Evolutionary conservation across 495 filamentous ascomycete genomes (phyloP), one percentile per base, ranked within the genome.

Genomic region (Xylaria palmicola): DNA sequence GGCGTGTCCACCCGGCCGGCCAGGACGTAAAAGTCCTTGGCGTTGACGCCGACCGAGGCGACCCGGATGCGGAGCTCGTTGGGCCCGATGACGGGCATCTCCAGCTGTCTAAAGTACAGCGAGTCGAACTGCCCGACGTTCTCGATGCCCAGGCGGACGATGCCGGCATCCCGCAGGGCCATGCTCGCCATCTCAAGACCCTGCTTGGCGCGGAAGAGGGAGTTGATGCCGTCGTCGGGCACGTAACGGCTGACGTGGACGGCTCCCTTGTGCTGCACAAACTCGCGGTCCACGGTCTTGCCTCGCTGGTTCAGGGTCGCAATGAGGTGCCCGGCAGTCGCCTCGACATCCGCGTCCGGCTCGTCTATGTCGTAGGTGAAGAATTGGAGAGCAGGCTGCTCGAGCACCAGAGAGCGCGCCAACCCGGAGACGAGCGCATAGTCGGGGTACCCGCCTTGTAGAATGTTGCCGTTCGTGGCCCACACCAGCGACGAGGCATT

Each of bases 331-430:
- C 32, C 4, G 50, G 19, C 50, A 4, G 50, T 54, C 17, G 20
- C 50, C 7, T 54, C 34, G 6, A 54, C 19, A 17, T 54, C 24
- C 6, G 27, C n/a, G 4, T 56, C 15, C 2, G 53, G 53, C 6
- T 30, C 37, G 17, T 56, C 53, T 7, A 56, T n/a, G 9, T 56
- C 53, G 26, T 30, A 56, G 2, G 53, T 45, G 40, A 19, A 56
- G 27, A 56, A 56, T 9, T 34, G 30, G 40, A 56, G 53, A 13
- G 53, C n/a, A 7, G 53, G 53, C n/a, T 56, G 53, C 32, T 62
- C 60, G n/a, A 62, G 41, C 3, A 44, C 43, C 0, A 62, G 34
- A 5, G 60, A 48, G 20, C 60, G 32, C 19, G 55, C 2, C 12
- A 62, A 19, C 9, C 60, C 60, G 32, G 19, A 10, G 13, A 37